Evolutionary conservation across 345 rosid species (phyloP).

Genomic region (Melaleuca alternifolia): DNA sequence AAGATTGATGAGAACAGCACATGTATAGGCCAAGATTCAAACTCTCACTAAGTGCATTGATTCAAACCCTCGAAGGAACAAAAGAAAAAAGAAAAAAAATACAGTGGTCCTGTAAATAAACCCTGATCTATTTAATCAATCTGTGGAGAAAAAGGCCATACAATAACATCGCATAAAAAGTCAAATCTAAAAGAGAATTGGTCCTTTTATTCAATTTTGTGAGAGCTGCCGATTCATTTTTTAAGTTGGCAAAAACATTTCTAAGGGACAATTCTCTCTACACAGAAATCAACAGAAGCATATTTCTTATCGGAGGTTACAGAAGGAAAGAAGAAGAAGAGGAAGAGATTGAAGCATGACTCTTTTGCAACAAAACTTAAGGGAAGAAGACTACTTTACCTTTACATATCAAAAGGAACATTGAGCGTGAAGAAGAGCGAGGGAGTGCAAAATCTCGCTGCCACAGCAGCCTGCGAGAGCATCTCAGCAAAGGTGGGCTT

Average conservation of each 20-base stretch:
- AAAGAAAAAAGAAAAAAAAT: too few species aligned
- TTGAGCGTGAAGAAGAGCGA: background rate
- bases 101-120: too few species aligned
- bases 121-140: background rate
- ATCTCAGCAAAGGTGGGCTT: background rate
- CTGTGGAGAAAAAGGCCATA: background rate
- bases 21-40: background rate
- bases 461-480: background rate
- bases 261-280: background rate
- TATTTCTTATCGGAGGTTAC: background rate
- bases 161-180: background rate
- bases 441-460: background rate
- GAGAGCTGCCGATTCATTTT: background rate
- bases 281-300: background rate
- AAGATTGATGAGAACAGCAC: background rate
- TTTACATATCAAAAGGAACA: background rate
- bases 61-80: too few species aligned
- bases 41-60: background rate
- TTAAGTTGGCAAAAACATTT: background rate
- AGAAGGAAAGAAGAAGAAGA: background rate
- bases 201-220: background rate
- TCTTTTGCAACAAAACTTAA: background rate
- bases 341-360: background rate
- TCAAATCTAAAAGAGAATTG: background rate
- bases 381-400: background rate